Percentiles rank a stretch among this genome's conserved stretches.
Evolutionary conservation across 371 early-diverging fungal genomes (phyloP).

Genomic region (Parasitella parasitica): DNA sequence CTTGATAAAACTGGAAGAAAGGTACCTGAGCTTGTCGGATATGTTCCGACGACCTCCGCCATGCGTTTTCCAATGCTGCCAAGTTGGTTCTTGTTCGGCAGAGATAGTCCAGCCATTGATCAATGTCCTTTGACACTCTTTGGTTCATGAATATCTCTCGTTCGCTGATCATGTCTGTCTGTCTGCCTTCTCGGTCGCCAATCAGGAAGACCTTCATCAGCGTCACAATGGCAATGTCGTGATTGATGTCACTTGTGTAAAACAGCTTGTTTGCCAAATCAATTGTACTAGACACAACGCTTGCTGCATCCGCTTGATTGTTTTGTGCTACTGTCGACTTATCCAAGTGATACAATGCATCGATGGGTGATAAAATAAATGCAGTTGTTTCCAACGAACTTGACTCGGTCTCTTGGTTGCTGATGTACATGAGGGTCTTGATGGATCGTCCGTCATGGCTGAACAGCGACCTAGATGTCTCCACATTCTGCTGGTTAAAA

Average conservation of each 20-base stretch:
- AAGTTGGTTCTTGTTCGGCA: slow-evolving; percentile 21
- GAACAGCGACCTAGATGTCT: slow-evolving; percentile 39
- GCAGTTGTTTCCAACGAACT: slow-evolving; percentile 14
- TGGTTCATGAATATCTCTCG: slow-evolving; percentile 54
- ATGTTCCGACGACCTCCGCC: slow-evolving; percentile 43
- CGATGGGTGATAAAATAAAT: slow-evolving; percentile 59
- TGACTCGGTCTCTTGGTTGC: not conserved
- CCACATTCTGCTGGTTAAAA: slow-evolving; percentile 2
- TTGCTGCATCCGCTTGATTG: slow-evolving; percentile 21
- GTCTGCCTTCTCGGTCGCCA: slow-evolving; percentile 42
- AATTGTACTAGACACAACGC: slow-evolving; percentile 40
- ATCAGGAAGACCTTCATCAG: slow-evolving; percentile 54
- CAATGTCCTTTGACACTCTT: slow-evolving; percentile 33
- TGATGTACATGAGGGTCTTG: slow-evolving; percentile 28
- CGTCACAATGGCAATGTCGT: slow-evolving; percentile 43
- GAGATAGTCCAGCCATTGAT: slow-evolving; percentile 39
- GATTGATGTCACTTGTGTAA: slow-evolving; percentile 25
- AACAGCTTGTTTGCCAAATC: slow-evolving; percentile 30
- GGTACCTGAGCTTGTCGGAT: slow-evolving; percentile 44
- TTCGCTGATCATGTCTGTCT: slow-evolving; percentile 33
- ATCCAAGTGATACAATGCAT: slow-evolving; percentile 50
- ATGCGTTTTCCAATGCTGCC: slow-evolving; percentile 38
- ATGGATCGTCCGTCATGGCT: slow-evolving; percentile 29
- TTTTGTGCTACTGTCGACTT: slow-evolving; percentile 33
- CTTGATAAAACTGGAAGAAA: slow-evolving; percentile 60